phyloP scores from a whole-genome alignment of 2,329 filamentous ascomycete genomes.

The Aureobasidium subglaciale region DNA sequence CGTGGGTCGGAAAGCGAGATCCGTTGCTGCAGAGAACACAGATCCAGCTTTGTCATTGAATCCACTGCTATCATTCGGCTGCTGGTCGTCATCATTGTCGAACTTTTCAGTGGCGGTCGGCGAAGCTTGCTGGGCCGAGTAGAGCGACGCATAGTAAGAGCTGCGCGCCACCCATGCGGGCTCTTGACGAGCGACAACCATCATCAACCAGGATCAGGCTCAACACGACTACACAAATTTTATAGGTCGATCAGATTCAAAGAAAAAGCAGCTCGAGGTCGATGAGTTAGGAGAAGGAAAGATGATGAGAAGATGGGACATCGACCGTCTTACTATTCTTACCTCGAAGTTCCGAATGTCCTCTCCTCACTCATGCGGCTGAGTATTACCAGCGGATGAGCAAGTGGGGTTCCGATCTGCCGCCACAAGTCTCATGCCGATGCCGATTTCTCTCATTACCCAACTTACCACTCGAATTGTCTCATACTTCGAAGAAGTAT shows the following conservation, averaged over 20 bases:
- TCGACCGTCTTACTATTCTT: conserved; percentile 8
- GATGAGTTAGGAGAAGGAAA: neutral
- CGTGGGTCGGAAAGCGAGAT: neutral
- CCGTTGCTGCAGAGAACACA: neutral
- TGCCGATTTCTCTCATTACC: neutral
- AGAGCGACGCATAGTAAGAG: neutral
- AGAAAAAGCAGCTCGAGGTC: no score
- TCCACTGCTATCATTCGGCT: neutral
- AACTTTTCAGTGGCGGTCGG: neutral
- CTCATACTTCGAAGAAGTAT: no score
- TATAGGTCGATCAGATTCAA: no score
- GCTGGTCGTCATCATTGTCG: neutral
- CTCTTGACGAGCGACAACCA: conserved; percentile 5
- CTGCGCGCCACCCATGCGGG: neutral
- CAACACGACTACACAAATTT: neutral
- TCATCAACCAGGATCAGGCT: neutral
- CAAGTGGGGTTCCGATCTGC: conserved; percentile 10
- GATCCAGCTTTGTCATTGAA: neutral
- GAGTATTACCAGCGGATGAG: neutral
- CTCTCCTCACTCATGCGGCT: conserved; percentile 7
- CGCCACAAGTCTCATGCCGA: neutral
- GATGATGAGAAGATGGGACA: neutral
- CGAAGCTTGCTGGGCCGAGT: neutral
- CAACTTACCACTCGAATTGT: no score
- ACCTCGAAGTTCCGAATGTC: neutral